Percentiles rank a stretch among this genome's conserved stretches.
Evolutionary conservation across 2,329 filamentous ascomycete genomes (phyloP).

Genomic region (Penicillium decumbens): DNA sequence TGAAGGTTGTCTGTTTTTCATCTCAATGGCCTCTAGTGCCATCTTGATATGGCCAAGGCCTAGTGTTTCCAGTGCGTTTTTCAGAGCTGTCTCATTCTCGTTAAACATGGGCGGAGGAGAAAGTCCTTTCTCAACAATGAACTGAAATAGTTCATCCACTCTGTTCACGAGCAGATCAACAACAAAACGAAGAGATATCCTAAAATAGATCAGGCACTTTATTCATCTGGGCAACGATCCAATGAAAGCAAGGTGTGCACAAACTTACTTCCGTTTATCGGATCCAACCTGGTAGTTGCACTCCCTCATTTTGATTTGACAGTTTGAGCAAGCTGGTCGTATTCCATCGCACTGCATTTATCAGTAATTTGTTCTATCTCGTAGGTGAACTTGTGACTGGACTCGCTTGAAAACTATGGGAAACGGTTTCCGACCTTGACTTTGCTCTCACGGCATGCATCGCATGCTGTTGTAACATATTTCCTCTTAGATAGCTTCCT

Average conservation of each 20-base stretch:
- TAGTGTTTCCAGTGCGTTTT: slow-evolving; percentile 2
- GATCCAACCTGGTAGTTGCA: slow-evolving; percentile 3
- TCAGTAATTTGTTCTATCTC: neutral
- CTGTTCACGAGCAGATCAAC: slow-evolving; percentile 6
- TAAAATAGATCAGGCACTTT: no score
- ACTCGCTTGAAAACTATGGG: neutral
- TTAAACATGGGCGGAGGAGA: slow-evolving; percentile 1
- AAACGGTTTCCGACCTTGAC: slow-evolving; percentile 29
- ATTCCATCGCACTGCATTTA: slow-evolving; percentile 13
- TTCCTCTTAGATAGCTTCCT: slow-evolving; percentile 3
- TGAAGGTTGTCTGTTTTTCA: neutral
- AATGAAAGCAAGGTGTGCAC: neutral
- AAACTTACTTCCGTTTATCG: slow-evolving; percentile 7
- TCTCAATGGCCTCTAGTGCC: neutral
- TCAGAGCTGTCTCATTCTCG: slow-evolving; percentile 6
- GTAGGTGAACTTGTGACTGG: neutral
- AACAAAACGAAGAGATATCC: slow-evolving; percentile 4
- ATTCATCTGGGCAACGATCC: no score
- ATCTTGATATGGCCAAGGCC: slow-evolving; percentile 3
- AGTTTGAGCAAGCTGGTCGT: slow-evolving; percentile 19
- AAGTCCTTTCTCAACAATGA: slow-evolving; percentile 1
- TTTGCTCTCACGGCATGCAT: slow-evolving; percentile 36
- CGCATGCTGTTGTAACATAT: slow-evolving; percentile 22
- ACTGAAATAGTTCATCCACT: slow-evolving; percentile 3
- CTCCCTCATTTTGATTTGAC: slow-evolving; percentile 20